Percentiles rank a stretch among this genome's conserved stretches.
phyloP scores from a whole-genome alignment of 805 yeast genomes.

The Hemisphaericaspora nanyangensis region DNA sequence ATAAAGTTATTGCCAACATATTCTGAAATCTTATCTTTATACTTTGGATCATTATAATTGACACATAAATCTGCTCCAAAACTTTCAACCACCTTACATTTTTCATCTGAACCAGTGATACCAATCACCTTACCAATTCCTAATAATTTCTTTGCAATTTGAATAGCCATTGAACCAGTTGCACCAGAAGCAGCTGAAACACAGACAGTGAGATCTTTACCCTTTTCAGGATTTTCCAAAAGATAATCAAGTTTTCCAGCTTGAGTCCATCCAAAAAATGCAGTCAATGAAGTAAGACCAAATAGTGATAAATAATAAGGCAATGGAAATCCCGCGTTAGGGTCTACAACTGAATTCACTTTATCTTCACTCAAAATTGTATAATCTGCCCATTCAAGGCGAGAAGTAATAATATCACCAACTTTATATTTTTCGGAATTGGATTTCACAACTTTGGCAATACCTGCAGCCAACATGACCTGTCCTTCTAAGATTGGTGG shows the following conservation, averaged over 20 bases:
- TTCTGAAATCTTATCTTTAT: conserved; percentile 18
- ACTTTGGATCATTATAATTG: conserved; percentile 46
- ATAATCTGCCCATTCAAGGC: conserved; percentile 48
- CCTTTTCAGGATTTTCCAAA: conserved; percentile 14
- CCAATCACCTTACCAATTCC: conserved; percentile 57
- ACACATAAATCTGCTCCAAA: conserved; percentile 50
- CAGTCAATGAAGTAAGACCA: conserved; percentile 60
- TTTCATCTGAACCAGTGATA: conserved; percentile 57
- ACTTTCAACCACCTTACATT: conserved; percentile 48
- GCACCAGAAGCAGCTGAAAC: conserved; percentile 72
- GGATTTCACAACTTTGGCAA: conserved; percentile 49
- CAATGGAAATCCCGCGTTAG: conserved; percentile 27
- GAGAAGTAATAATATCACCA: conserved; percentile 34
- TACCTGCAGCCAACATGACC: conserved; percentile 42
- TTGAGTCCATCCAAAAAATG: conserved; percentile 51
- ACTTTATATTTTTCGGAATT: conserved; percentile 30
- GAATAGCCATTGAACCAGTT: conserved; percentile 61
- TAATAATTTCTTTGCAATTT: conserved; percentile 50
- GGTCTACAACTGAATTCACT: conserved; percentile 27
- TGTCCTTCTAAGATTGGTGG: conserved; percentile 42
- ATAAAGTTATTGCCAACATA: conserved; percentile 44
- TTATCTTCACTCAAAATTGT: conserved; percentile 25
- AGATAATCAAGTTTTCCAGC: conserved; percentile 40
- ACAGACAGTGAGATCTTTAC: conserved; percentile 43
- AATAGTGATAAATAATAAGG: conserved; percentile 44